Evolutionary conservation across 2,329 filamentous ascomycete species (phyloP).

Genomic region (Sporothrix pseudoabietina): DNA sequence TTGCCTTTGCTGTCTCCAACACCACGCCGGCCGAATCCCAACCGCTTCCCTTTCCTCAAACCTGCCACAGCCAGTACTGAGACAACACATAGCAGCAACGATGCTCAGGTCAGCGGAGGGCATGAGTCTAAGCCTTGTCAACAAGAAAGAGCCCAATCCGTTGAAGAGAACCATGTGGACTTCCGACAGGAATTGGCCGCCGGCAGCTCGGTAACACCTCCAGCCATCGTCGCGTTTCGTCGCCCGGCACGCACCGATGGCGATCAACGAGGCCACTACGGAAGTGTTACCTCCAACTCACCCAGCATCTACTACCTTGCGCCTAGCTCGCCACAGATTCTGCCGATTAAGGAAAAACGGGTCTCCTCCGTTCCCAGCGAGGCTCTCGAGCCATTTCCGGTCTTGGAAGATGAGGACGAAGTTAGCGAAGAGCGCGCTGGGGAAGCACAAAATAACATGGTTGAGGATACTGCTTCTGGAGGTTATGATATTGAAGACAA

Average conservation of each 20-base stretch:
- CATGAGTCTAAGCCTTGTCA: neutral
- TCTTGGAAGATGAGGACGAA: neutral
- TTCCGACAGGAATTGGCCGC: neutral
- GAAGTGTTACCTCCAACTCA: neutral
- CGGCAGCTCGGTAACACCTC: neutral
- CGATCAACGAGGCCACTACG: neutral
- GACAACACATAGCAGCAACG: constrained; percentile 8
- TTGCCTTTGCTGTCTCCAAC: constrained; percentile 26
- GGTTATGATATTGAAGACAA: neutral
- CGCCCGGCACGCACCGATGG: neutral
- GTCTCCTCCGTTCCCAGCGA: neutral
- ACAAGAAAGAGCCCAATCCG: neutral
- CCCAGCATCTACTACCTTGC: constrained; percentile 28
- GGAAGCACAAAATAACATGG: neutral
- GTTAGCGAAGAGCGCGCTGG: neutral
- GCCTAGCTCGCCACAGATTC: constrained; percentile 4
- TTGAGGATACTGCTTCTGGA: neutral
- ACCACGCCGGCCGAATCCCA: constrained; percentile 23
- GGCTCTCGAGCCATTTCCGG: neutral
- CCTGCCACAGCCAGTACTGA: neutral
- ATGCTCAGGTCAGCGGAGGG: neutral
- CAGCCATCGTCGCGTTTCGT: constrained; percentile 4
- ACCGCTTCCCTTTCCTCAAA: constrained; percentile 17
- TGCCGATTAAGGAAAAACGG: neutral
- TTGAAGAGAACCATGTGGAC: neutral